Base-by-base conservation (phyloP, 225 moss, liverwort and hornwort genomes). In the Climacium dendroides region DNA sequence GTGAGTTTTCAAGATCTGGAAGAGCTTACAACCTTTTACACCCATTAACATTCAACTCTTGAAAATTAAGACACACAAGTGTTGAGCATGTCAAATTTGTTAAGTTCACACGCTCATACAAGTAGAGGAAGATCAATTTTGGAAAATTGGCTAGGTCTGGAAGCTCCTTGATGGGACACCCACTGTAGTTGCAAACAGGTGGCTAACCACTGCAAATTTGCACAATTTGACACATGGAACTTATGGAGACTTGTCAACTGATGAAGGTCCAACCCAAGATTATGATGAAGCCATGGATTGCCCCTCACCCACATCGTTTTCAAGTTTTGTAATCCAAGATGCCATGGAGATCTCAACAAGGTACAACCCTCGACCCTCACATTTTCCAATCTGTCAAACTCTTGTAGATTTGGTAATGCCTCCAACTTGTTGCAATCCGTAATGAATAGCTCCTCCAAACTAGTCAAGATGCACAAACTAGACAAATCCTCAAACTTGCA, bases 1-100 rank as follows among this genome's bases (percentile, higher is more conserved):
- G 1, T 30, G 73, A 10, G 7, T 48, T 48, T 19, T 19, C 19
- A 0, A 74, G 1, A 73, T 73, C 6, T 3, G 6, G 47, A 30
- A 73, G 47, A 10, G 11, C 17, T 45, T 45, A 29, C 41, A 72
- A 72, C 17, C 28, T 45, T 10, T 1, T 72, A 3, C 45, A 72
- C 10, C 45, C 6, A 0, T 0, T 10, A 29, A 45, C 1, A 3
- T 43, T 0, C 0, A 72, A 3, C 3, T 0, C 0, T 0, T 0
- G 0, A 17, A 72, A 45, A 3, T 10, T 0, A 1, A 6, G 17
- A 72, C 3, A 1, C 29, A 72, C 2, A 0, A 45, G 6, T 10
- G 0, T 0, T 2, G 32, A 4, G 32, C 19, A 74, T 1, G 11
- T 74, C 4, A 48, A 74, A 8, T 59, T 69, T 0, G 2, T 24